Conservation (phyloP, 2,329 filamentous ascomycete species). For the Fusarium veterinarium region DNA sequence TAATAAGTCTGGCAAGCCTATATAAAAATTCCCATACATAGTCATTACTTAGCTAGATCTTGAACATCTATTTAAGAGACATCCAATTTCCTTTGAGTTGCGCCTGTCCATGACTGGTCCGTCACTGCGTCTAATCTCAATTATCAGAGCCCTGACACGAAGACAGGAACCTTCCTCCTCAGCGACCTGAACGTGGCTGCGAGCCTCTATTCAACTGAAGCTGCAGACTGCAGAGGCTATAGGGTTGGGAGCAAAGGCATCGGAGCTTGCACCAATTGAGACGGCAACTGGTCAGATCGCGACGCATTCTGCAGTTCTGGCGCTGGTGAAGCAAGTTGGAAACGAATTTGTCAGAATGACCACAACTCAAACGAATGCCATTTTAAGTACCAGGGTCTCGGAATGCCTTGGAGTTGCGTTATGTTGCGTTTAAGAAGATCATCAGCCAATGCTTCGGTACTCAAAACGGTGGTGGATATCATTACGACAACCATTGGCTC, state of each 20-base stretch:
- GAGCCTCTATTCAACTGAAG: too few relatives aligned
- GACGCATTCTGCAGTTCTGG: not conserved
- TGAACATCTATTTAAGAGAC: too few relatives aligned
- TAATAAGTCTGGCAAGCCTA: accelerated
- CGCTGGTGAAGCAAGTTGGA: not conserved
- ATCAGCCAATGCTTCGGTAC: not conserved
- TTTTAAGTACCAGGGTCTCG: not conserved
- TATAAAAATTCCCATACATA: too few relatives aligned
- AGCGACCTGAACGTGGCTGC: not conserved
- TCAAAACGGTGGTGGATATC: not conserved
- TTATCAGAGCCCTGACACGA: too few relatives aligned
- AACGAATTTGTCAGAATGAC: not conserved
- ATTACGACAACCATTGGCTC: not conserved
- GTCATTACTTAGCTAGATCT: not conserved
- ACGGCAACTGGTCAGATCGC: not conserved
- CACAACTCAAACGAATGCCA: not conserved
- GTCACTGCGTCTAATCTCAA: not conserved
- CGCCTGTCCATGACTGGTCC: accelerated
- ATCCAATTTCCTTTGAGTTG: not conserved
- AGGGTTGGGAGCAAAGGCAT: not conserved
- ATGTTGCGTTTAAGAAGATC: not conserved
- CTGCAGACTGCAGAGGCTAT: not conserved
- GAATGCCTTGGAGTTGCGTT: not conserved
- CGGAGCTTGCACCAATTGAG: not conserved
- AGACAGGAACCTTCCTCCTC: not conserved